Evolutionary conservation across 139 green algal species (phyloP), one percentile per base, ranked within the genome.

Genomic region (Chlorella ohadii): DNA sequence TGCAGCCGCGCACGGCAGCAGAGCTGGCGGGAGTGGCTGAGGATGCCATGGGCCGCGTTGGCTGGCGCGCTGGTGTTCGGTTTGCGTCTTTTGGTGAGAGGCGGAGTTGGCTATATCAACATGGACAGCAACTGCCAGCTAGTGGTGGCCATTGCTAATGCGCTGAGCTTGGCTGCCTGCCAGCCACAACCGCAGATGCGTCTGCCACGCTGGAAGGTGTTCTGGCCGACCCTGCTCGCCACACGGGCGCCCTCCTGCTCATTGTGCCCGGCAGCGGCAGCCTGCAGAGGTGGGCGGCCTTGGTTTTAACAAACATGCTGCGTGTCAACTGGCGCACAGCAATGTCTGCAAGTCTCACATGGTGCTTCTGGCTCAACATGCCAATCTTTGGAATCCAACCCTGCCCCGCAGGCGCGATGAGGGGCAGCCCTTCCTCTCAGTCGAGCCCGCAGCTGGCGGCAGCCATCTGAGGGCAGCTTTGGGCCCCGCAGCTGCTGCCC

Each of bases 51-150:
- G 55, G 64, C 1, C 76, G 76, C 4, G 59, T 85, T 33, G 81
- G 81, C n/a, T 86, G 81, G 81, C 33, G 22, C 2, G 28, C 67
- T 1, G 51, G 73, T 39, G 71, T n/a, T 3, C 23, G 68, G 17
- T 85, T 81, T 81, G 81, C 81, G 9, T n/a, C 59, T 27, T 85
- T 85, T 55, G 81, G 72, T 82, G 59, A 81, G 74, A 20, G 5
- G 34, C 65, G 27, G 33, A 28, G 72, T 4, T 6, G 28, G 4
- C 9, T 22, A 23, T 20, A 13, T 22, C 51, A 59, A 22, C 44
- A 55, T 16, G 11, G 11, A 55, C 44, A 16, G 44, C 44, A 55
- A 55, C 6, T n/a, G n/a, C n/a, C n/a, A n/a, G n/a, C n/a, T n/a
- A n/a, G n/a, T n/a, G n/a, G n/a, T n/a, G n/a, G n/a, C n/a, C n/a